Evolutionary conservation across 73 alveolate genomes (phyloP), one percentile per base, ranked within the genome.

Genomic region (Blepharisma stoltei): DNA sequence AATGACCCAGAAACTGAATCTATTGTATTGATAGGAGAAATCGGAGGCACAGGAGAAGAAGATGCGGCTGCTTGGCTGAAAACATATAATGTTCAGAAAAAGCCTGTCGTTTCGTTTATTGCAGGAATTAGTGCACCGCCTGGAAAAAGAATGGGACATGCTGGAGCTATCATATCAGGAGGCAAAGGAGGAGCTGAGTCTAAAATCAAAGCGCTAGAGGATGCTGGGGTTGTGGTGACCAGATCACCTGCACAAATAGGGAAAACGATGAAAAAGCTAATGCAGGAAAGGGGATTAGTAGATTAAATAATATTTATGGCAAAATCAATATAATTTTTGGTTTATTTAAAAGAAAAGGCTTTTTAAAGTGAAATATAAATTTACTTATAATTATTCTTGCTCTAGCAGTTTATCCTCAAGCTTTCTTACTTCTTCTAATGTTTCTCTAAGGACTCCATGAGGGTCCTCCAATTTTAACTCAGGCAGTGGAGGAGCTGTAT

Each of bases 141-240:
- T 54, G 96, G 92, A 69, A 90, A 90, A 86, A 90, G 99, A 88
- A 93, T 93, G 98, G 99, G 99, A 52, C 99, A 95, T 82, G 99
- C 99, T 38, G 99, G 99, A 68, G 99, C 99, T 84, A 95, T 95
- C 88, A 95, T 95, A 81, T 88, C 97, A 9, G 97, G 99, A 77
- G 98, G 97, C 78, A 94, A 94, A 94, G 96, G 97, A 60, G 81
- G 85, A 67, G 99, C 97, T 46, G 86, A 92, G 67, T 94, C 88
- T 79, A 92, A 93, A 87, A 88, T 89, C 66, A 60, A 67, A 43
- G 92, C 93, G 0, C 78, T 89, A 46, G 96, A 86, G 69, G 55
- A 21, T 20, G 84, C 88, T 54, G 90, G 89, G 55, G 89, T 87
- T 46, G 77, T 70, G 75, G 91, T 87, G 14, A 70, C 84, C 27